These are phyloP conservation scores for Allium sativum DNA, from an alignment of 106 monocot genomes.

Conservation along the genomic window DNA sequence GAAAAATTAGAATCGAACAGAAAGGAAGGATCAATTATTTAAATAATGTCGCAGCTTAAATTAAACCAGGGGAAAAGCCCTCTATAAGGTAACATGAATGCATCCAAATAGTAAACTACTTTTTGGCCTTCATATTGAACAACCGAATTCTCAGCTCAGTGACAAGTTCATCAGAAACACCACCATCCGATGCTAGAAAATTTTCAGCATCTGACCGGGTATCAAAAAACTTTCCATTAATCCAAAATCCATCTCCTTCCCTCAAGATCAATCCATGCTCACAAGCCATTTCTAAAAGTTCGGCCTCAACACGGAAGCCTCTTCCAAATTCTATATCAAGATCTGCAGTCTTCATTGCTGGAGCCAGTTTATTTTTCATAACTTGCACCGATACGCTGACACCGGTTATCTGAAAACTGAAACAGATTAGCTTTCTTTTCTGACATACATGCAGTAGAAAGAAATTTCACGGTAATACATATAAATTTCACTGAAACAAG, in stretches of 20 bases:
- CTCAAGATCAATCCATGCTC: constrained; percentile 39
- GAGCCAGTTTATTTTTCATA: constrained; percentile 75
- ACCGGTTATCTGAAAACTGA: constrained; percentile 41
- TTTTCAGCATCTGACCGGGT: constrained; percentile 33
- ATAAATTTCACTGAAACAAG: no score
- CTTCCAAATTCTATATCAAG: constrained; percentile 64
- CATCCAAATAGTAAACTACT: not conserved
- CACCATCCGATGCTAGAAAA: constrained; percentile 29
- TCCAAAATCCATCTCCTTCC: constrained; percentile 50
- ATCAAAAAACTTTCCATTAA: constrained; percentile 34
- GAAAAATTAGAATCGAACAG: no score
- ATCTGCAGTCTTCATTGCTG: constrained; percentile 48
- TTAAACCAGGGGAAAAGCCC: not conserved
- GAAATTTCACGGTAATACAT: no score
- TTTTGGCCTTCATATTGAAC: constrained; percentile 13
- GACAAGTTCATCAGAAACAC: constrained; percentile 30
- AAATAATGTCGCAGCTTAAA: no score
- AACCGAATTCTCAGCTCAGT: constrained; percentile 31
- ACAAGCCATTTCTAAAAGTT: constrained; percentile 63
- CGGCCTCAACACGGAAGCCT: constrained; percentile 48
- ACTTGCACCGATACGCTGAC: constrained; percentile 59
- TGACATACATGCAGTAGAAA: no score
- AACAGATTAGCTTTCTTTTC: no score
- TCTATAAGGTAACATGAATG: not conserved
- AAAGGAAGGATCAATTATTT: no score